Evolutionary conservation across 2,329 filamentous ascomycete species (phyloP).

Genomic region (Dactylellina leptospora): DNA sequence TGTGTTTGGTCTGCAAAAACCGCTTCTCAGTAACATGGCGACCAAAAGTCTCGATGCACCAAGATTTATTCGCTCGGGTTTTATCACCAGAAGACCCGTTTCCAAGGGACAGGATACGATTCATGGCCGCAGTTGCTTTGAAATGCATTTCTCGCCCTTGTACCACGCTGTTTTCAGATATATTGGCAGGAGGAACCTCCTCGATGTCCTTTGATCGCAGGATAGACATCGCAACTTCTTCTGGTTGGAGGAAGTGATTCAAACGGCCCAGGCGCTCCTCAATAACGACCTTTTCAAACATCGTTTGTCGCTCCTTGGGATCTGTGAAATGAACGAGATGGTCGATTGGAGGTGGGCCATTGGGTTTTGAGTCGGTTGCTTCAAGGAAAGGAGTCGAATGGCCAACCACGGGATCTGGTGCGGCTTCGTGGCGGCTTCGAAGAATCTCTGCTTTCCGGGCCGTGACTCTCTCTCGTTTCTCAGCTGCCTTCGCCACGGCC

Average conservation of each 20-base stretch:
- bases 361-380: slow-evolving; percentile 71
- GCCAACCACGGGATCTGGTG: slow-evolving; percentile 83
- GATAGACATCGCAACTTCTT: slow-evolving; percentile 61
- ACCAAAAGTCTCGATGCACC: slow-evolving; percentile 87
- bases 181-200: neutral
- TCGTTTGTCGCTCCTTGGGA: slow-evolving; percentile 38
- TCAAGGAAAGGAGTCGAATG: slow-evolving; percentile 81
- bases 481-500: slow-evolving; percentile 39
- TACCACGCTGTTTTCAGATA: slow-evolving; percentile 60
- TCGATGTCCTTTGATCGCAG: slow-evolving; percentile 31
- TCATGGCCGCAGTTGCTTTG: slow-evolving; percentile 77
- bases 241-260: slow-evolving; percentile 77
- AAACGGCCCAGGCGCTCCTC: slow-evolving; percentile 66
- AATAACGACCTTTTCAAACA: slow-evolving; percentile 54
- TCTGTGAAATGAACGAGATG: slow-evolving; percentile 54
- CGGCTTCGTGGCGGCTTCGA: slow-evolving; percentile 69
- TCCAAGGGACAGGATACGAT: slow-evolving; percentile 78
- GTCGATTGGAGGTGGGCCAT: slow-evolving; percentile 61
- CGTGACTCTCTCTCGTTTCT: slow-evolving; percentile 43
- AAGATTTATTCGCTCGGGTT: slow-evolving; percentile 80
- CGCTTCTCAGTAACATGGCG: slow-evolving; percentile 83
- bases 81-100: slow-evolving; percentile 82
- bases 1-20: slow-evolving; percentile 66
- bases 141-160: slow-evolving; percentile 66
- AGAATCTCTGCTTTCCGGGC: slow-evolving; percentile 76